Evolutionary conservation across 169 alveolate genomes (phyloP), one percentile per base, ranked within the genome.

Genomic region (Perkinsus marinus): DNA sequence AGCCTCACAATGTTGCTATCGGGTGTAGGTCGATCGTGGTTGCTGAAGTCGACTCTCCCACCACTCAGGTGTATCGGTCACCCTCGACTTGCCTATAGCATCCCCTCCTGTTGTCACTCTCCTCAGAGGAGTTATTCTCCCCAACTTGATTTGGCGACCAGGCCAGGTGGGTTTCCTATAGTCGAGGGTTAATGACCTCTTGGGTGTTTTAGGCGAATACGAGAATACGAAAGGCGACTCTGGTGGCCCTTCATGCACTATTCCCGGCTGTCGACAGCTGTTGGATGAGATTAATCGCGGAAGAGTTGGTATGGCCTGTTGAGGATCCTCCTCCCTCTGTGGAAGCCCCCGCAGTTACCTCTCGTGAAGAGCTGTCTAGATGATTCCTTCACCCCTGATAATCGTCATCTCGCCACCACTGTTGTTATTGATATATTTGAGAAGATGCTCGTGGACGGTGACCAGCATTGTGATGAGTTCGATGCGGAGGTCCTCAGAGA

Each of bases 301-400:
- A 26, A 0, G 79, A 57, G 26, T 30, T 57, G 79, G 79, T 57
- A 57, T 2, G 79, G 34, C 79, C 46, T 10, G 46, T 41, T 10
- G 19, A 6, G 46, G 46, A 3, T 10, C 46, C 46, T 41, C 10
- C 19, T 3, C 10, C 10, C 19, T 3, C 10, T 10, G 46, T 41
- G 46, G 19, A 41, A 10, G 46, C 46, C 19, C 22, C 79, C 7
- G 79, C 34, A 57, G 91, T 36, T 90, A 0, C 91, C 91, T 10
- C 30, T 90, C 10, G 10, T 90, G 69, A 90, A 43, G 39, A 90
- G 69, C 39, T 39, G 79, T 39, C 43, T 90, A 39, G 91, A 90
- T 69, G 91, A 90, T n/a, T 0, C 43, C 79, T 90, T 43, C 41
- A n/a, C 79, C 39, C 91, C 91, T 0, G 91, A 90, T n/a, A 90